Evolutionary conservation across 441 rosid species (phyloP), one percentile per base, ranked within the genome.

Genomic region (Raphanus hybrid): DNA sequence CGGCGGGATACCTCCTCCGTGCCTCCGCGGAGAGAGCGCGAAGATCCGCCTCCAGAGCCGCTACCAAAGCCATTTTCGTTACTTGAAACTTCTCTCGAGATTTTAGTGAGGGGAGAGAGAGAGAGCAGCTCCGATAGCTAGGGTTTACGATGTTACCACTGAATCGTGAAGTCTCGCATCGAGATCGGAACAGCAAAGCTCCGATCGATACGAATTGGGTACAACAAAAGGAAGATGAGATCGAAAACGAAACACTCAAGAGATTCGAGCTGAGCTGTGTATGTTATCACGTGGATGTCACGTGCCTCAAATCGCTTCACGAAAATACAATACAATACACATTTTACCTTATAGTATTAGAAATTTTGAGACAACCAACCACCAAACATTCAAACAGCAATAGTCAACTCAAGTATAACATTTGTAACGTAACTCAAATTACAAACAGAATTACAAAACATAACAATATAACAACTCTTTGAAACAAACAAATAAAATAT

Each of bases 1-100:
- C 91, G 39, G 97, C 89, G 12, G 99, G 98, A 66, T 88, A 82
- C 37, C 97, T 87, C 71, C 99, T 92, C 70, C 98, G 95, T 69
- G 98, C 99, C 85, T 95, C 99, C 27, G 93, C 85, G 34, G 99
- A 95, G 66, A 95, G 98, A 20, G 99, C 95, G 62, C 98, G 98
- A 69, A 95, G 99, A 88, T 95, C 99, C 71, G 98, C 88, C 79
- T 95, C 99, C 82, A 95, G 81, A 2, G 90, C 98, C 54, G 97
- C 93, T 93, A 93, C 92, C 83, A 95, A 85, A 79, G 97, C 95
- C 99, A 95, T 95, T 84, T 78, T 85, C 48, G 69, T 64, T 54
- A 76, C 75, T 71, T 14, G 68, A 71, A 77, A 29, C 52, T 32
- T 63, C 66, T 63, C 66, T 34, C 5, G 73, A 54, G 67, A 67